Conservation (phyloP, 495 filamentous ascomycete species). For the Aspergillus asperescens region DNA sequence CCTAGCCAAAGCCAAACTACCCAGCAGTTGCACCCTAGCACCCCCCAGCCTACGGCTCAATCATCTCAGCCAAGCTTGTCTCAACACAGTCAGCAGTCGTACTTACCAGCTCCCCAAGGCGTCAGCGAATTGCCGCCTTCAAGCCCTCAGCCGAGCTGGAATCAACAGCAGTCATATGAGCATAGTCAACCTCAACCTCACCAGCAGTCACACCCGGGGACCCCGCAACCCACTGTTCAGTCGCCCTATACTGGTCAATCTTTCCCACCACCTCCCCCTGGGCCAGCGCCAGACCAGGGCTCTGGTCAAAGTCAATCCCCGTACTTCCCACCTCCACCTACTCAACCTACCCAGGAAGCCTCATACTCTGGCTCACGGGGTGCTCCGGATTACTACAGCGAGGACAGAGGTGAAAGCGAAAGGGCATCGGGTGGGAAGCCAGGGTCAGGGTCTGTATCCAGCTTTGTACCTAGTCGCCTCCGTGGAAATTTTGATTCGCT, state of each 20-base stretch:
- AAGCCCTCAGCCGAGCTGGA: conserved; percentile 6
- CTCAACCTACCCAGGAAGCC: conserved; percentile 20
- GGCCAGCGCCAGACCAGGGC: conserved; percentile 23
- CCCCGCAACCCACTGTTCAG: conserved; percentile 2
- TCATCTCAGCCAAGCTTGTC: background rate
- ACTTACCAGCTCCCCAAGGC: conserved; percentile 9
- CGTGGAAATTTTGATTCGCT: conserved; percentile 36
- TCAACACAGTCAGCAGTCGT: conserved; percentile 9
- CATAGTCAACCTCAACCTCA: conserved; percentile 5
- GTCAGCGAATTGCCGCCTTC: background rate
- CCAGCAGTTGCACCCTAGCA: background rate
- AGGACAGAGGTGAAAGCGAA: conserved; percentile 27
- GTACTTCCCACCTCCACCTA: conserved; percentile 43
- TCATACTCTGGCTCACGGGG: conserved; percentile 36
- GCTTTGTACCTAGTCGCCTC: conserved; percentile 28
- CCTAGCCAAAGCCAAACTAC: background rate
- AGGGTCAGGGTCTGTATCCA: background rate
- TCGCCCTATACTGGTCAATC: conserved; percentile 36
- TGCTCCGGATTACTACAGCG: conserved; percentile 32
- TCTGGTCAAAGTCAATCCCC: conserved; percentile 27
- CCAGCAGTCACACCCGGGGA: conserved; percentile 11
- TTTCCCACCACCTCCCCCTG: conserved; percentile 42
- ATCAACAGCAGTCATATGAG: conserved; percentile 11
- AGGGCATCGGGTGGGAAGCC: conserved; percentile 18
- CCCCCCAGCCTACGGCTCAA: background rate